Percentiles rank a stretch among this genome's conserved stretches.
These are phyloP conservation scores for Vitellaria paradoxa DNA, from an alignment of 179 eudicot genomes.

Conservation along the genomic window DNA sequence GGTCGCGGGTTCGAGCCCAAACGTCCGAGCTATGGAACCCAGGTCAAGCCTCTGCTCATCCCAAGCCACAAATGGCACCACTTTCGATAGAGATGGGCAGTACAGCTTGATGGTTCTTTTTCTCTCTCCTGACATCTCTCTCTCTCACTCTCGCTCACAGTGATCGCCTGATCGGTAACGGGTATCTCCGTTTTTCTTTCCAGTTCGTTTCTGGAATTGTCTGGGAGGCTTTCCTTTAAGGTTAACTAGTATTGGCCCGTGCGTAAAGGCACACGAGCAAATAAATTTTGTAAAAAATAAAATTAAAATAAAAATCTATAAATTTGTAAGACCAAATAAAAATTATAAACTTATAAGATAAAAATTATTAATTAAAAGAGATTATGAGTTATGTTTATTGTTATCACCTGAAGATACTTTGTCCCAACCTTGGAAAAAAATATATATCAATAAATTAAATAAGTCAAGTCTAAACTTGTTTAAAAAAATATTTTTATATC, in stretches of 20 bases:
- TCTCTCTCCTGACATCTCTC: slow-evolving; percentile 18
- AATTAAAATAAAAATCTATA: too few species aligned
- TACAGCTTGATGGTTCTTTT: slow-evolving; percentile 37
- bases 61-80: slow-evolving; percentile 33
- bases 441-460: too few species aligned
- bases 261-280: not conserved
- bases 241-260: not conserved
- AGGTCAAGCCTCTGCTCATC: slow-evolving; percentile 68
- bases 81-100: slow-evolving; percentile 54
- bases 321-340: too few species aligned
- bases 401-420: too few species aligned
- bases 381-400: too few species aligned
- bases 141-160: not conserved
- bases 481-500: too few species aligned
- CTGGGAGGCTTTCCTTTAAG: not conserved
- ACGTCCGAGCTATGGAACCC: slow-evolving; percentile 56
- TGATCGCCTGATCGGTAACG: too few species aligned
- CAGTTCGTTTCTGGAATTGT: not conserved
- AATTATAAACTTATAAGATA: too few species aligned
- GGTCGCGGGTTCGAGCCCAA: slow-evolving; percentile 58
- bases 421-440: too few species aligned
- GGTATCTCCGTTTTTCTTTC: not conserved
- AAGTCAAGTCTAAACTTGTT: too few species aligned
- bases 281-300: too few species aligned
- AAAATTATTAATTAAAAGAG: too few species aligned